phyloP scores from a whole-genome alignment of 495 filamentous ascomycete genomes.

The Tetracladium marchalianum region DNA sequence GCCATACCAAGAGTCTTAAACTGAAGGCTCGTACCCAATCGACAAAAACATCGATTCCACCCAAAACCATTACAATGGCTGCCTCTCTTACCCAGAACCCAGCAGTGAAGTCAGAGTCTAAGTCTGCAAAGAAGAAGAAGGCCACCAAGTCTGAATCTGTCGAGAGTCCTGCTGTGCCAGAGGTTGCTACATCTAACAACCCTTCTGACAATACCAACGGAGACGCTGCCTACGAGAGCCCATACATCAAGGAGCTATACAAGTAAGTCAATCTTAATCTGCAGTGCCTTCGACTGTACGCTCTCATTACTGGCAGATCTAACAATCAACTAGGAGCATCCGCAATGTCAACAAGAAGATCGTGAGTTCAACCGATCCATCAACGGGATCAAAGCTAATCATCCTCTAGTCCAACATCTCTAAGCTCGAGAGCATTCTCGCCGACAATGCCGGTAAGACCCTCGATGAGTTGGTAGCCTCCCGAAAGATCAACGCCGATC shows the following conservation, averaged over 20 bases:
- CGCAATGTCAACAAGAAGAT: slow-evolving; percentile 85
- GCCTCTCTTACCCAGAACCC: slow-evolving; percentile 42
- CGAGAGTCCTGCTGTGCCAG: slow-evolving; percentile 31
- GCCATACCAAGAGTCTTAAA: too few relatives aligned
- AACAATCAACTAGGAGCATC: slow-evolving; percentile 50
- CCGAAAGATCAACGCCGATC: slow-evolving; percentile 87
- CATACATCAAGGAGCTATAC: slow-evolving; percentile 74
- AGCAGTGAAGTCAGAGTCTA: slow-evolving; percentile 37
- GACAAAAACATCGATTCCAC: neutral
- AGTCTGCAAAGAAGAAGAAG: slow-evolving; percentile 69
- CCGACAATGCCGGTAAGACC: slow-evolving; percentile 61
- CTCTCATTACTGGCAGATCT: slow-evolving; percentile 6
- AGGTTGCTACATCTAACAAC: slow-evolving; percentile 26
- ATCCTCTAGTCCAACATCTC: slow-evolving; percentile 54
- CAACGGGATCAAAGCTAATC: neutral
- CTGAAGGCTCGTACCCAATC: neutral
- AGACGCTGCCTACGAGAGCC: slow-evolving; percentile 52
- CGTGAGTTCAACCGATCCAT: slow-evolving; percentile 38
- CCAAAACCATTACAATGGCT: slow-evolving; percentile 30
- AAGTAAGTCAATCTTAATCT: slow-evolving; percentile 49
- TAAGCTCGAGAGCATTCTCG: slow-evolving; percentile 70
- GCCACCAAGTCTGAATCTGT: slow-evolving; percentile 42
- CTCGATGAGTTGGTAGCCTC: slow-evolving; percentile 75
- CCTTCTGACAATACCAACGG: slow-evolving; percentile 33
- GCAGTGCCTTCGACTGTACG: neutral